These are phyloP conservation scores for Pichia scutulata DNA, from an alignment of 805 yeast genomes.

Conservation along the genomic window DNA sequence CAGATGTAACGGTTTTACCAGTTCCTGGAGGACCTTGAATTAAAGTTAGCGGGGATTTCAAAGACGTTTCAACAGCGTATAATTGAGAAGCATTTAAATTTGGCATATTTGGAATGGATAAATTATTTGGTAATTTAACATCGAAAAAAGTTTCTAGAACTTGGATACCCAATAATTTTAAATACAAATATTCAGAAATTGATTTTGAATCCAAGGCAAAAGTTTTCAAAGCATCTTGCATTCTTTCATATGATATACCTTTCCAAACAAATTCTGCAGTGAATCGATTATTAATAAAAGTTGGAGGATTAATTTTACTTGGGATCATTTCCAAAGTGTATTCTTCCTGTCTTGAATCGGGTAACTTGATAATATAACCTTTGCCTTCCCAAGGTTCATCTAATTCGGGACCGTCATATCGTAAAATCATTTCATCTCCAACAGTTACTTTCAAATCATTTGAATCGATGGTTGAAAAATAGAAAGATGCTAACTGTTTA, in stretches of 20 bases:
- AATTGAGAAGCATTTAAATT: constrained; percentile 72
- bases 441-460: constrained; percentile 63
- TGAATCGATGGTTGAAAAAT: constrained; percentile 59
- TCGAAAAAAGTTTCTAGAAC: constrained; percentile 56
- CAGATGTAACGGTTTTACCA: constrained; percentile 91
- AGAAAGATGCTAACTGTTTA: constrained; percentile 60
- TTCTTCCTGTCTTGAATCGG: constrained; percentile 56
- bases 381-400: constrained; percentile 62
- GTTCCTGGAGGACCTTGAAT: constrained; percentile 98
- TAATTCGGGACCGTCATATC: constrained; percentile 45
- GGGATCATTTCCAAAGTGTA: constrained; percentile 63
- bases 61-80: constrained; percentile 63
- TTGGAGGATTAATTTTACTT: constrained; percentile 38
- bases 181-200: constrained; percentile 67
- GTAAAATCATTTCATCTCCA: constrained; percentile 74
- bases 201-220: constrained; percentile 68
- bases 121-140: constrained; percentile 49
- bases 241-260: constrained; percentile 72
- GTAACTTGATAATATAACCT: constrained; percentile 68
- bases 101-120: constrained; percentile 61
- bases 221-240: constrained; percentile 66
- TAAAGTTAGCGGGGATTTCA: constrained; percentile 65
- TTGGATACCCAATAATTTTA: constrained; percentile 74
- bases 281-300: constrained; percentile 54
- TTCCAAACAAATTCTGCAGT: constrained; percentile 88